Percentiles rank a stretch among this genome's conserved stretches.
These are phyloP conservation scores for Colletotrichum salicis DNA, from an alignment of 2,329 filamentous ascomycete species.

Conservation along the genomic window DNA sequence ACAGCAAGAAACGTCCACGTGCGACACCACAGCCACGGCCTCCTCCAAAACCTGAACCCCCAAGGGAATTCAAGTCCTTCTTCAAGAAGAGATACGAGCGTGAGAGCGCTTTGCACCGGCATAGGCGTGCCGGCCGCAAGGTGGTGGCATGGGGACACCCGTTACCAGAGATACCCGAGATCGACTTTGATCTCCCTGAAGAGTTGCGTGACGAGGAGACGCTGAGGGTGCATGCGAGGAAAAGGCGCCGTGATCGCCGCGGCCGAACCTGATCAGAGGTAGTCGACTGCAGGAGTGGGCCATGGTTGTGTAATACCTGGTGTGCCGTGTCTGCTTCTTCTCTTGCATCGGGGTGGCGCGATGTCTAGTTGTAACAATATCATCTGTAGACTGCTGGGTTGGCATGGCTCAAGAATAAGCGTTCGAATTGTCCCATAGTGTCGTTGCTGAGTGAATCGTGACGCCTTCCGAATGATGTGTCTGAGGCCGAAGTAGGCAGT, in stretches of 20 bases:
- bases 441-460: not conserved
- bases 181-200: slow-evolving; percentile 79
- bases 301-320: slow-evolving; percentile 7
- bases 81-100: slow-evolving; percentile 84
- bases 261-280: slow-evolving; percentile 51
- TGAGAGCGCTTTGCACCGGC: slow-evolving; percentile 79
- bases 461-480: not conserved
- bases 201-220: slow-evolving; percentile 69
- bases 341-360: slow-evolving; percentile 17
- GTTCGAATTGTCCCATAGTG: slow-evolving; percentile 16
- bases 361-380: slow-evolving; percentile 27
- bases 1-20: slow-evolving; percentile 44
- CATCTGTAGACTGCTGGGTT: slow-evolving; percentile 25
- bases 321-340: not conserved
- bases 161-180: slow-evolving; percentile 76
- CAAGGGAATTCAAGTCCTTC: slow-evolving; percentile 84
- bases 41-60: slow-evolving; percentile 50
- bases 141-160: slow-evolving; percentile 84
- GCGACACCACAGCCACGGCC: slow-evolving; percentile 31
- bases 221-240: slow-evolving; percentile 69
- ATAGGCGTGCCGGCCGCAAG: slow-evolving; percentile 75
- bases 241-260: slow-evolving; percentile 69
- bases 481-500: not conserved
- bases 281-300: not conserved
- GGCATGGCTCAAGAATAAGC: slow-evolving; percentile 32